Evolutionary conservation across 257 asterid genomes (phyloP), one percentile per base, ranked within the genome.

Genomic region (Nicotiana tomentosiformis): DNA sequence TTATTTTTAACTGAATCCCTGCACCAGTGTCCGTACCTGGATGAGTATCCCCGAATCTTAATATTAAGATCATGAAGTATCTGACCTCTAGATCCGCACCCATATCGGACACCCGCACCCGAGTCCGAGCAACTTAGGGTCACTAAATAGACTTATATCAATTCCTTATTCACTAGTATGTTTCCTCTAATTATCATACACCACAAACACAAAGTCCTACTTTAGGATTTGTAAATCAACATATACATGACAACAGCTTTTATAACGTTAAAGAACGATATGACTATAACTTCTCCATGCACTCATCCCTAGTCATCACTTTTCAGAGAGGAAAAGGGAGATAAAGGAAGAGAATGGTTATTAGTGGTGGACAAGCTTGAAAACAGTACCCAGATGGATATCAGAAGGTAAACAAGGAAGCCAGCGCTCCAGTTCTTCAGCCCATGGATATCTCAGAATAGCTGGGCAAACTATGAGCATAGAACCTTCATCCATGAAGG

Each of bases 401-500:
- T 96, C 99, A 81, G 95, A 89, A 82, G 99, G 97, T 90, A 93
- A 86, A 86, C 97, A 94, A 43, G 98, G 96, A 84, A 94, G 86
- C 99, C 99, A 96, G 16, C 91, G 98, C 87, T 96, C 99, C 83
- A 96, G 82, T 85, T 96, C 99, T 87, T 96, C 99, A 58, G 97
- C 98, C 99, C 99, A 96, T 57, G 98, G 84, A 88, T 87, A 83
- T 78, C 99, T 87, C 88, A 96, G 89, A 82, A 96, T 96, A 80
- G 99, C 99, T 84, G 99, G 99, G 84, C 99, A 96, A 80, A 96
- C 97, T 81, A 96, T 92, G 84, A 96, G 99, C 84, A 90, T 87
- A 80, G 97, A 88, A 86, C 99, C 99, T 82, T 94, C 97, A 80
- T 93, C 88, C 92, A 81, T 81, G 89, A 93, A 96, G 88, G 97